Evolutionary conservation across 2,329 filamentous ascomycete genomes (phyloP), one percentile per base, ranked within the genome.

Genomic region (Diatrype stigma): DNA sequence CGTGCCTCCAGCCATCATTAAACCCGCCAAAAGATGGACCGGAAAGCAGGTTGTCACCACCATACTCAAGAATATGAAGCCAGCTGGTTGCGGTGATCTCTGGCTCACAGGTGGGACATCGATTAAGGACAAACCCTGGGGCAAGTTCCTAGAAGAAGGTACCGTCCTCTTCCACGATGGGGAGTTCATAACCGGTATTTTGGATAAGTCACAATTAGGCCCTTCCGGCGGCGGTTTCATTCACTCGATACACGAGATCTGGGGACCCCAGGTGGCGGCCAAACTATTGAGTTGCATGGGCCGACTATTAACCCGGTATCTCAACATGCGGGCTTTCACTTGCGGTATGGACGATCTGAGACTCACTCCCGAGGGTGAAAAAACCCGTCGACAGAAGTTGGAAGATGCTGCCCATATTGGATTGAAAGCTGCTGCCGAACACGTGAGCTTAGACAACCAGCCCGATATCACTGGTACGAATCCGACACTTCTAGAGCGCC

Each of bases 321-420:
- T 97, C 54, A 89, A 94, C 65, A 96, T 96, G 85, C 82, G 92
- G 47, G 94, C 93, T 2, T 97, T 97, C 68, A 94, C 90, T 57
- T 99, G 94, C 69, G 95, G 95, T 67, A 96, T 99, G 71, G 93
- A 99, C 63, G 95, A 99, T 76, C 77, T 99, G 52, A 84, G 88
- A 51, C 81, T 99, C 47, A 97, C 93, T 0, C 76, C 81, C 1
- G 76, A 88, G 55, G 93, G 94, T 48, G 91, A 99, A 65, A 73
- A 74, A 50, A 76, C 79, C 48, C 85, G 94, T 40, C 81, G 80
- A 58, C 75, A 87, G 57, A 84, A 85, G 55, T 74, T 99, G 12
- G 73, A 79, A 56, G 80, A 80, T 46, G 89, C 90, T 1, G 73
- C 84, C 37, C 73, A 70, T 2, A 80, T 93, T 50, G 94, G 94